Base-by-base conservation (phyloP, 306 rosid genomes). In the Cyclanthera cordifolia region DNA sequence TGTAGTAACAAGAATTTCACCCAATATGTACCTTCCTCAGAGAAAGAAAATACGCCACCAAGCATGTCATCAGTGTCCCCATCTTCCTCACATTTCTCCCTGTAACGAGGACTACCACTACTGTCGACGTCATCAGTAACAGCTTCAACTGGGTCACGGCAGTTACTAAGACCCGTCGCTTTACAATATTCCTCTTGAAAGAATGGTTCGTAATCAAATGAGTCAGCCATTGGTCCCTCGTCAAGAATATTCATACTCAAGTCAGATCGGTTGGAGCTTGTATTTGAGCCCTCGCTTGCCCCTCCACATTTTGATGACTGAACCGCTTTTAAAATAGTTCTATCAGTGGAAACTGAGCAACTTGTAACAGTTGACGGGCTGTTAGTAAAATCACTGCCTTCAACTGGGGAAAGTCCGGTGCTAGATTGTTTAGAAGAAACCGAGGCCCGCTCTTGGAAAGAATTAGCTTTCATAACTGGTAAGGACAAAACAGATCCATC, bases 1-100 rank as follows among this genome's bases (percentile, higher is more conserved):
- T n/a, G n/a, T 11, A 14, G 23, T 14, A 64, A 65, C 19, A 64
- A 13, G 8, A 45, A 14, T 15, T 66, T 66, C 54, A 43, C 14
- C 19, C 4, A 24, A 24, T 53, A 67, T 80, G 30, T 72, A 90
- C 97, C 97, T 91, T 91, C 94, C 80, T 86, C 96, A 1, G 91
- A 91, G 82, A 91, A 91, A 75, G 81, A 86, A 83, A 91, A 91
- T 63, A 91, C 82, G 70, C 85, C 89, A 74, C 91, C 96, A 76
- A 85, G 87, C 93, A 88, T 77, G 82, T 85, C 89, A 76, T 83
- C 95, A 65, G 74, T 74, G 50, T 88, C 93, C 19, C 79, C 95
- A 74, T 77, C 91, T 66, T 88, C 94, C 78, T 88, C 91, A 25
- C 77, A 74, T 78, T 91, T 91, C 77, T 83, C 97, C 83, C 87